Base-by-base conservation (phyloP, 2,329 filamentous ascomycete genomes). In the Clarireedia paspali region DNA sequence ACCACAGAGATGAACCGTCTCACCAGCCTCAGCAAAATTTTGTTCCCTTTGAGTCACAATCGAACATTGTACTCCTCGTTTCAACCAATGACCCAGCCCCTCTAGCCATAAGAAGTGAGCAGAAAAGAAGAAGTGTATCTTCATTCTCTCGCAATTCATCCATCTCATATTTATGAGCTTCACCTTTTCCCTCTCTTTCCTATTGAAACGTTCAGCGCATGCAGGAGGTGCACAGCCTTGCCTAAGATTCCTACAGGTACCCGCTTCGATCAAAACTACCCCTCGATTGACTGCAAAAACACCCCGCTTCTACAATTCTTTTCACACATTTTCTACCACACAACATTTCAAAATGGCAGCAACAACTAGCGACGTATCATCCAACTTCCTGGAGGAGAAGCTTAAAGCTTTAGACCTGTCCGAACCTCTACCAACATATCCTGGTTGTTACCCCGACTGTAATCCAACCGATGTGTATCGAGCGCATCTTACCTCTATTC, bases 381-480 rank as follows among this genome's bases (percentile, higher is more conserved):
- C 56, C 24, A 27, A 48, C 34, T 53, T 48, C 34, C 24, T 62
- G 36, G 34, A 61, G 20, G 63, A 67, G 52, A 64, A 64, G 49
- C 66, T 70, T 48, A 62, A 63, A 51, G 54, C 60, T 45, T 51
- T 70, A 55, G 62, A 60, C 27, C 56, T 70, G 12, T 50, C 53
- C 34, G 53, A 55, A 6, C 61, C 63, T 48, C 46, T 68, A 15
- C 59, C 61, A 12, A 60, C 64, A 57, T 84, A 76, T 67, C 77
- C 82, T 40, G 77, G 76, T 67, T 82, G 78, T 65, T 76, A 85
- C 67, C 87, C 88, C 55, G 78, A 85, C 30, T 74, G 80, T 64
- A 94, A 94, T 73, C 85, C 87, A 4, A 76, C 88, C 66, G 89
- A 94, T 67, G 78, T 92, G 59, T 95, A 91, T 77, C 81, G 89